These are phyloP conservation scores for Setomelanomma holmii DNA, from an alignment of 2,329 filamentous ascomycete genomes.

Conservation along the genomic window DNA sequence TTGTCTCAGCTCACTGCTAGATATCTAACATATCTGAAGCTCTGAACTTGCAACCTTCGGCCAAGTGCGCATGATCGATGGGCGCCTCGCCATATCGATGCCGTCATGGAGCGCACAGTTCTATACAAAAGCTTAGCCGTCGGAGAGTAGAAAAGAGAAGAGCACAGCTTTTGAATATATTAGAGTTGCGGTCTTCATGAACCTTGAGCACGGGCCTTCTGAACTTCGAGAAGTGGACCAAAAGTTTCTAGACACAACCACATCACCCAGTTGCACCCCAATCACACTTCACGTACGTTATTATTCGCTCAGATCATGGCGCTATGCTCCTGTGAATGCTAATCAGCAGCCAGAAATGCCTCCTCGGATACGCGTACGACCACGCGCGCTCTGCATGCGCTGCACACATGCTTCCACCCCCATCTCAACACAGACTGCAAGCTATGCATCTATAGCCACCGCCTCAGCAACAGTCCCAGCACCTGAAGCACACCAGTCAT, in stretches of 20 bases:
- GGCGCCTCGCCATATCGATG: conserved; percentile 30
- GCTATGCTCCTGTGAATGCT: conserved; percentile 1
- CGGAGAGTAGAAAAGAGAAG: too few species aligned
- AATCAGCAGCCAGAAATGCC: conserved; percentile 38
- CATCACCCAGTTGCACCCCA: conserved; percentile 31
- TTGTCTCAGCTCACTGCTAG: conserved; percentile 46
- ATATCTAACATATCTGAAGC: conserved; percentile 26
- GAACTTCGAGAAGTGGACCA: conserved; percentile 26
- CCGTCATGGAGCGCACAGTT: conserved; percentile 29
- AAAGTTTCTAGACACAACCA: conserved; percentile 35
- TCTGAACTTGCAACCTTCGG: conserved; percentile 13
- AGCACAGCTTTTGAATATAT: too few species aligned
- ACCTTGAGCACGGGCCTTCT: conserved; percentile 34
- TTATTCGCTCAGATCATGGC: not conserved
- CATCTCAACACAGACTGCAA: conserved; percentile 43
- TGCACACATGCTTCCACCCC: conserved; percentile 29
- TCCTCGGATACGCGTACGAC: conserved; percentile 46
- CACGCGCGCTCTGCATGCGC: conserved; percentile 38
- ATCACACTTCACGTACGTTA: conserved; percentile 36
- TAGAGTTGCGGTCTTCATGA: too few species aligned
- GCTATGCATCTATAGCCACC: conserved; percentile 60
- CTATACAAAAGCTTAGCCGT: too few species aligned
- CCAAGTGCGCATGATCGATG: conserved; percentile 15
- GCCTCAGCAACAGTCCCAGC: conserved; percentile 60
- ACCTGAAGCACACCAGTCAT: conserved; percentile 59